phyloP scores from a whole-genome alignment of 495 filamentous ascomycete genomes.

The Aspergillus indologenus region DNA sequence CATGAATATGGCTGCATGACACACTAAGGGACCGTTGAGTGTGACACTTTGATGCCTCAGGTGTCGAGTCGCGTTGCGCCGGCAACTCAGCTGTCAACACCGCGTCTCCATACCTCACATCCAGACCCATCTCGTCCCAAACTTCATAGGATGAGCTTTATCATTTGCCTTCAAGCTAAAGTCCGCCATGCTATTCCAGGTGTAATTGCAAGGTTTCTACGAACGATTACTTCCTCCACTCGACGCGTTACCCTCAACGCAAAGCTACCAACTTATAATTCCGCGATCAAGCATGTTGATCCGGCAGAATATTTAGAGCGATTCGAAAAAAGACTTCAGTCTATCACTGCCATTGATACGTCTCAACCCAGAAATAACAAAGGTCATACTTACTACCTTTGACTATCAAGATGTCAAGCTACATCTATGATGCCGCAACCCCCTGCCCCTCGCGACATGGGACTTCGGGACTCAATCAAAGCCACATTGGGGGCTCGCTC shows the following conservation, averaged over 20 bases:
- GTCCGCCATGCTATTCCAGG: not conserved
- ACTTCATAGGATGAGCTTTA: constrained; percentile 1
- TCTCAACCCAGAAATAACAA: not conserved
- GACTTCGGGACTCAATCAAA: constrained; percentile 16
- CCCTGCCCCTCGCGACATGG: constrained; percentile 29
- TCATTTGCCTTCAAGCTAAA: not conserved
- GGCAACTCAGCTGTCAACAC: constrained; percentile 25
- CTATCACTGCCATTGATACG: too few relatives aligned
- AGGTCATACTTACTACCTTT: not conserved
- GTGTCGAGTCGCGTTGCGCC: constrained; percentile 13
- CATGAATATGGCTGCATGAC: too few relatives aligned
- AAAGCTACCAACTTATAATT: not conserved
- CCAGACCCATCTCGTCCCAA: constrained; percentile 3
- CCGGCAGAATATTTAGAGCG: not conserved
- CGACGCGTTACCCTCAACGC: not conserved
- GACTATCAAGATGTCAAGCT: constrained; percentile 27
- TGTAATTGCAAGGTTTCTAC: not conserved
- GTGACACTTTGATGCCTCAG: constrained; percentile 13
- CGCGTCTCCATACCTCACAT: constrained; percentile 19
- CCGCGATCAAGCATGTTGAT: not conserved
- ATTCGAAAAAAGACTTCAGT: too few relatives aligned
- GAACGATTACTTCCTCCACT: too few relatives aligned
- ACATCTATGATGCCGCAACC: constrained; percentile 26
- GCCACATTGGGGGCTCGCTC: constrained; percentile 21
- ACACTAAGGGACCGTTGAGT: not conserved